Base-by-base conservation (phyloP, 1,284 basidiomycete genomes). In the Prillingera fragicola region DNA sequence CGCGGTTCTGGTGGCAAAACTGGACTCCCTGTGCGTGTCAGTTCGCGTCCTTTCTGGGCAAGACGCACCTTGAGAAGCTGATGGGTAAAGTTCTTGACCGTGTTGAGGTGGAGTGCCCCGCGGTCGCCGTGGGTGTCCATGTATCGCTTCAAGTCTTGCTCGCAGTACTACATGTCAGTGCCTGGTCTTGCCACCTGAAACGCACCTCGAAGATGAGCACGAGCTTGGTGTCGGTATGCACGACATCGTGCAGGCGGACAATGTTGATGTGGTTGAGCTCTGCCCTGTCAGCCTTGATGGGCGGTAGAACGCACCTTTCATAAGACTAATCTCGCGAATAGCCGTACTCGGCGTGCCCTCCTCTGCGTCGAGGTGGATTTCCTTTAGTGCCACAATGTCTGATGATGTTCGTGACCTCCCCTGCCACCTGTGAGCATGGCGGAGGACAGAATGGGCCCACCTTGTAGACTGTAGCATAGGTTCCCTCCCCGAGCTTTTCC, bases 301-400 rank as follows among this genome's bases (percentile, higher is more conserved):
- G 28, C 8, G 25, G 27, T 13, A 8, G 34, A 17, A 57, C 67
- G 32, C 41, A 70, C 70, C 70, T 72, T 97, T 98, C 62, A 98
- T 76, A 50, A 98, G 74, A 71, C 87, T 91, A 71, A 98, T 97
- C 75, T 98, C 94, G 42, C 94, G 81, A 66, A 98, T 95, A 46
- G 94, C 94, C 13, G 95, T 98, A 59, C 85, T 89, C 5, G 94
- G 94, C 15, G 97, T 94, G 18, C 94, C 94, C 67, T 98, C 95
- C 73, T 98, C 94, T 15, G 91, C 89, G 70, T 98, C 95, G 27
- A 98, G 81, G 45, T 94, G 80, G 64, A 98, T 98, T 78, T 98
- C 97, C 80, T 99, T 99, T 62, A 92, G 76, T 37, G 91, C 91
- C 40, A 91, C 92, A 59, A 71, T 69, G 50, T 72, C 88, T 81